Percentiles rank a stretch among this genome's conserved stretches.
phyloP scores from a whole-genome alignment of 768 basidiomycete genomes.

The Russula virescens region DNA sequence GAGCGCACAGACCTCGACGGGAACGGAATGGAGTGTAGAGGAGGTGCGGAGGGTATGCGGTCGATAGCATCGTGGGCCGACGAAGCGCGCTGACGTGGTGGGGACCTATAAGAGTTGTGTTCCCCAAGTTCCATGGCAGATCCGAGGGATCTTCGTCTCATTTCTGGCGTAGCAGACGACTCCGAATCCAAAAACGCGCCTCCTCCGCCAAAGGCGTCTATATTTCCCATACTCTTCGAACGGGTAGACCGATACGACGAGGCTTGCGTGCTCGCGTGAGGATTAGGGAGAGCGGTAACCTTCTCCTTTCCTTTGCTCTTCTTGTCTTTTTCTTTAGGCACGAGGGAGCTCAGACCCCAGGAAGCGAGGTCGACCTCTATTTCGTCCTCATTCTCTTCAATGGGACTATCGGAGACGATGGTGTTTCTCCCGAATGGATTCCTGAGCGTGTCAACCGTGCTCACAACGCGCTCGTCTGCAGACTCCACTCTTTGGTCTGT shows the following conservation, averaged over 20 bases:
- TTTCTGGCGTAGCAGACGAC: constrained; percentile 30
- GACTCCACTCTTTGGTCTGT: constrained; percentile 35
- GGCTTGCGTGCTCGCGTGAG: constrained; percentile 32
- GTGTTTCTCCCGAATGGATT: constrained; percentile 74
- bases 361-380: constrained; percentile 76
- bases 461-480: constrained; percentile 41
- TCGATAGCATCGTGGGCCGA: constrained; percentile 46
- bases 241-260: constrained; percentile 32
- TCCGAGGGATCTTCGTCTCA: constrained; percentile 54
- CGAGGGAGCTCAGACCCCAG: constrained; percentile 78
- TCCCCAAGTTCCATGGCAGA: constrained; percentile 50
- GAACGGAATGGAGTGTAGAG: constrained; percentile 56
- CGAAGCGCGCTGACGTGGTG: constrained; percentile 44
- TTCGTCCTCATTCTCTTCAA: constrained; percentile 47
- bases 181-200: constrained; percentile 42
- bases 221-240: constrained; percentile 61
- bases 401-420: constrained; percentile 45
- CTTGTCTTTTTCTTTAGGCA: constrained; percentile 57
- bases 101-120: constrained; percentile 37
- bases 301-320: constrained; percentile 34
- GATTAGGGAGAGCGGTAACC: constrained; percentile 40
- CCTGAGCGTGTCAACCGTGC: constrained; percentile 56
- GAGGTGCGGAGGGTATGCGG: constrained; percentile 36
- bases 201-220: constrained; percentile 48
- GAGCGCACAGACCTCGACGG: constrained; percentile 36